Conservation (phyloP, 2,329 filamentous ascomycete genomes). For the Colletotrichum sp. region DNA sequence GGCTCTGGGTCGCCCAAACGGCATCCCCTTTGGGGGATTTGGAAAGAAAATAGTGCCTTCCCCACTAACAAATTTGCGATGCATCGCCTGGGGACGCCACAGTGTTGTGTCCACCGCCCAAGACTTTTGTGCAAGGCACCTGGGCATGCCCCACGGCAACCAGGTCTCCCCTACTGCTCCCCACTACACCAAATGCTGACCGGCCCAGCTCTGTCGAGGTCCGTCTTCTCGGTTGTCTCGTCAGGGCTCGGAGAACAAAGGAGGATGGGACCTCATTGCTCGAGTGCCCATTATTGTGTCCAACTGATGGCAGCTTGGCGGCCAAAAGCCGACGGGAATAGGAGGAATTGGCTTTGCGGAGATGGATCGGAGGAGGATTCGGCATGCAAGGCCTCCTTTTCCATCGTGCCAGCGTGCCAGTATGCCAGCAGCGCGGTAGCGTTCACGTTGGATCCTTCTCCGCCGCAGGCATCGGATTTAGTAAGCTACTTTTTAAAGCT, state of each 20-base stretch:
- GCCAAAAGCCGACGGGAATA: slow-evolving; percentile 1
- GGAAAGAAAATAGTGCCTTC: neutral
- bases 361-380: neutral
- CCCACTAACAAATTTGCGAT: neutral
- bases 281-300: neutral
- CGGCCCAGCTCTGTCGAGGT: neutral
- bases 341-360: neutral
- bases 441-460: neutral
- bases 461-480: neutral
- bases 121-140: neutral
- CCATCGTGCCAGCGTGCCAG: neutral
- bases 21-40: neutral
- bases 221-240: neutral
- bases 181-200: neutral
- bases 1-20: slow-evolving; percentile 9
- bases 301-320: neutral
- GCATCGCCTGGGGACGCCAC: neutral
- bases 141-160: neutral
- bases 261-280: neutral
- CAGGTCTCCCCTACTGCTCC: neutral
- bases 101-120: neutral
- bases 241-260: neutral
- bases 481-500: neutral
- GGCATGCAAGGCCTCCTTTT: neutral
- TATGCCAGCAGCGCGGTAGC: neutral